These are phyloP conservation scores for Penicillium goetzii DNA, from an alignment of 495 filamentous ascomycete species.

Conservation along the genomic window DNA sequence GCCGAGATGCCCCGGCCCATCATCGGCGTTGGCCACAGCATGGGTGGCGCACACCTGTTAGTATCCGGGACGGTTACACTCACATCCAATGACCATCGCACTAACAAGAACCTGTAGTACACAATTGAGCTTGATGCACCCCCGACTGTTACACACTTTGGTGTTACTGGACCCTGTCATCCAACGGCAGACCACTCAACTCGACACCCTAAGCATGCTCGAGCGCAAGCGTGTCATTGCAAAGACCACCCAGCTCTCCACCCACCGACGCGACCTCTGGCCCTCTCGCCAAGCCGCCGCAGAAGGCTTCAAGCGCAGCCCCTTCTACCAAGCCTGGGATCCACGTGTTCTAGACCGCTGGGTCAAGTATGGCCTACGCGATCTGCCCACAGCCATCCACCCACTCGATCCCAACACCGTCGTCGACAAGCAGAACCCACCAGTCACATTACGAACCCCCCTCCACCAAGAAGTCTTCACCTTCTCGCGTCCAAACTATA, in stretches of 20 bases:
- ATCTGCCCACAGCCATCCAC: slow-evolving; percentile 62
- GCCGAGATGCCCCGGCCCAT: slow-evolving; percentile 82
- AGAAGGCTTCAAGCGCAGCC: slow-evolving; percentile 58
- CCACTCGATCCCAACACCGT: slow-evolving; percentile 38
- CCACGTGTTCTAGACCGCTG: slow-evolving; percentile 68
- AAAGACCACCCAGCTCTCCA: slow-evolving; percentile 56
- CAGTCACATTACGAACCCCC: slow-evolving; percentile 62
- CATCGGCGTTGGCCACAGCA: slow-evolving; percentile 89
- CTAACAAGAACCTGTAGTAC: slow-evolving; percentile 33
- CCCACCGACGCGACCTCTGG: slow-evolving; percentile 73
- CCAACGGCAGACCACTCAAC: slow-evolving; percentile 53
- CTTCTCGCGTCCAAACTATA: slow-evolving; percentile 59
- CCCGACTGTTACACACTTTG: slow-evolving; percentile 75
- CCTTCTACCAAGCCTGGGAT: slow-evolving; percentile 79
- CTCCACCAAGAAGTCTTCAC: slow-evolving; percentile 67
- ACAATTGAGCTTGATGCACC: slow-evolving; percentile 72
- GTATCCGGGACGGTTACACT: slow-evolving; percentile 17
- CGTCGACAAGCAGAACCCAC: slow-evolving; percentile 32
- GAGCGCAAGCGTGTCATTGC: slow-evolving; percentile 35
- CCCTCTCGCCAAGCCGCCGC: slow-evolving; percentile 63
- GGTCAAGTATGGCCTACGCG: slow-evolving; percentile 66
- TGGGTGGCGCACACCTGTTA: slow-evolving; percentile 73
- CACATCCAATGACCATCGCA: neutral
- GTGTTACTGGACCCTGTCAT: slow-evolving; percentile 84
- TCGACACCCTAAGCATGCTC: slow-evolving; percentile 33